These are phyloP conservation scores for Rubroboletus pulcherrimus DNA, from an alignment of 768 basidiomycete genomes.

Conservation along the genomic window DNA sequence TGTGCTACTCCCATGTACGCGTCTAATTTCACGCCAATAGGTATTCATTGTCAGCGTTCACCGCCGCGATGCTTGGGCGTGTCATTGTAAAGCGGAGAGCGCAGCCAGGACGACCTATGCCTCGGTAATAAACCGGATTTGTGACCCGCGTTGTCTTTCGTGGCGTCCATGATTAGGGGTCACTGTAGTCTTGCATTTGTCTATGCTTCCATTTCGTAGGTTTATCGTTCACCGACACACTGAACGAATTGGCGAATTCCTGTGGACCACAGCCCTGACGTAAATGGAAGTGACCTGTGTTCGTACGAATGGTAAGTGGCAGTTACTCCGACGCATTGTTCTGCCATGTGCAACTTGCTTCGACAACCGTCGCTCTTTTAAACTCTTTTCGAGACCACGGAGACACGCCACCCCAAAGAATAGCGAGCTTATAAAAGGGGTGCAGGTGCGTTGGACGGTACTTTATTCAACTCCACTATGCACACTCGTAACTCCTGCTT, in stretches of 20 bases:
- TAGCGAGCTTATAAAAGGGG: constrained; percentile 6
- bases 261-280: not conserved
- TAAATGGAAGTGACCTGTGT: constrained; percentile 3
- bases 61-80: constrained; percentile 75
- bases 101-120: constrained; percentile 50
- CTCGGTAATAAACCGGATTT: constrained; percentile 37
- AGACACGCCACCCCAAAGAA: constrained; percentile 5
- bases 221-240: not conserved
- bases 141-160: not conserved
- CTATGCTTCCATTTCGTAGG: not conserved
- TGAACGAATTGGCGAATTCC: not conserved
- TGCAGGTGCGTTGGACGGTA: not conserved
- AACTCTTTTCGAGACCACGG: constrained; percentile 3
- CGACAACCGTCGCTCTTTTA: constrained; percentile 6
- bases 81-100: constrained; percentile 55
- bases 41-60: constrained; percentile 87
- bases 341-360: constrained; percentile 5
- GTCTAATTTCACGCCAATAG: constrained; percentile 38
- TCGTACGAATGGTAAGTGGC: constrained; percentile 6
- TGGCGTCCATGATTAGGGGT: not conserved
- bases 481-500: not conserved
- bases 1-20: not conserved
- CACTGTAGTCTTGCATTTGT: constrained; percentile 5
- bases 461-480: not conserved
- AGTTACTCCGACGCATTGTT: constrained; percentile 7